phyloP scores from a whole-genome alignment of 225 moss, liverwort and hornwort species.

The Sphagnum tenellum region DNA sequence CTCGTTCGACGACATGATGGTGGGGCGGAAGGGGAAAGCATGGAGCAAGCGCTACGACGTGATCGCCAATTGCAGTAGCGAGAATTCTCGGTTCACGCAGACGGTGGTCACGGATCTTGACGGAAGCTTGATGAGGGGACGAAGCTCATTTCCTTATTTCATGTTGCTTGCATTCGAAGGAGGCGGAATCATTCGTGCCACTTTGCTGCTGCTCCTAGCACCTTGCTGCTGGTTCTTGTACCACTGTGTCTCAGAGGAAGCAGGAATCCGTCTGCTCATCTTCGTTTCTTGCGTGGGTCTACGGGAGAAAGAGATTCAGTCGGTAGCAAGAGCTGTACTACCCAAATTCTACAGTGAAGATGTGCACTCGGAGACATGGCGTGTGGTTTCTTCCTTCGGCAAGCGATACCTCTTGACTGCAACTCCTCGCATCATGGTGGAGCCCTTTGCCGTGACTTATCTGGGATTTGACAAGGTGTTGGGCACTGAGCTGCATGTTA shows the following conservation, averaged over 20 bases:
- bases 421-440: conserved; percentile 52
- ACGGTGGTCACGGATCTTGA: conserved; percentile 47
- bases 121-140: conserved; percentile 40
- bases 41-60: not conserved
- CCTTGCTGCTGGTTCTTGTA: conserved; percentile 53
- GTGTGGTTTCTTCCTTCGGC: conserved; percentile 53
- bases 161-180: conserved; percentile 71
- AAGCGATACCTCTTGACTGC: conserved; percentile 50
- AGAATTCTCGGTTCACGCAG: conserved; percentile 17
- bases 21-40: too few relatives aligned
- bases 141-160: conserved; percentile 57
- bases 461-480: conserved; percentile 46
- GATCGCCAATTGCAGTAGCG: conserved; percentile 24
- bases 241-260: conserved; percentile 30
- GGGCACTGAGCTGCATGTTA: conserved; percentile 47
- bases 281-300: conserved; percentile 54
- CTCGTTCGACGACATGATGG: too few relatives aligned
- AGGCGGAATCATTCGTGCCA: conserved; percentile 35
- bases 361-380: conserved; percentile 52
- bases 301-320: conserved; percentile 32
- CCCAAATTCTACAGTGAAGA: conserved; percentile 70
- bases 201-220: conserved; percentile 31
- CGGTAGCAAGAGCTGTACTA: conserved; percentile 47
- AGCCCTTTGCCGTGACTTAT: conserved; percentile 50
- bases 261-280: conserved; percentile 35